Conservation (phyloP, 106 monocot genomes). For the Alisma plantagoaquatica region DNA sequence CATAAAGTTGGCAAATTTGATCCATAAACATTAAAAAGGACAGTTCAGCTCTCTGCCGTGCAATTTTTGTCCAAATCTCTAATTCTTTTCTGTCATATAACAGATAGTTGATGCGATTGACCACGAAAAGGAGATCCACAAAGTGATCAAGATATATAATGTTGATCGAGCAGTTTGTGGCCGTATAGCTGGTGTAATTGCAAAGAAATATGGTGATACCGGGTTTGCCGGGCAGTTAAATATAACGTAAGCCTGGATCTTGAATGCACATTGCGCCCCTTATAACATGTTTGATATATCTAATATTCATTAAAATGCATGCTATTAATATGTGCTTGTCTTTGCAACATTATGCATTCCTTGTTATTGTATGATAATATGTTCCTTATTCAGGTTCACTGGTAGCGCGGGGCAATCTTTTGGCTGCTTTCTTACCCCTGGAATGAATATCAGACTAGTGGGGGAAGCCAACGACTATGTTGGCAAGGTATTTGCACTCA, state of each 20-base stretch:
- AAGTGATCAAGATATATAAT: slow-evolving; percentile 67
- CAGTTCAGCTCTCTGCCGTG: too few relatives aligned
- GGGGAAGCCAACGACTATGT: slow-evolving; percentile 99
- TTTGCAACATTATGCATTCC: too few relatives aligned
- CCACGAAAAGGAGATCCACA: slow-evolving; percentile 69
- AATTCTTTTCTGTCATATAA: too few relatives aligned
- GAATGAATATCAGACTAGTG: slow-evolving; percentile 81
- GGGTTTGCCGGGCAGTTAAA: slow-evolving; percentile 98
- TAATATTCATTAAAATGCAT: neutral
- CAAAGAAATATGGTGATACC: slow-evolving; percentile 96
- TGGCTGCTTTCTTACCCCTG: slow-evolving; percentile 86
- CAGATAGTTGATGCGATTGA: slow-evolving; percentile 90
- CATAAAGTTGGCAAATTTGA: too few relatives aligned
- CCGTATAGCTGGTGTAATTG: slow-evolving; percentile 94
- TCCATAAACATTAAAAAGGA: too few relatives aligned
- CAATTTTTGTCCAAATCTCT: too few relatives aligned
- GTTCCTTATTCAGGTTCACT: slow-evolving; percentile 46
- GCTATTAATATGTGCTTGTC: neutral
- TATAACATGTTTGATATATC: too few relatives aligned
- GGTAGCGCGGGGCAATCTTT: slow-evolving; percentile 99
- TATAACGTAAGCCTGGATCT: slow-evolving; percentile 42
- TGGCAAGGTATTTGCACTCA: slow-evolving; percentile 57
- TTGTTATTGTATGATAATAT: too few relatives aligned
- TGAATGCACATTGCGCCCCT: too few relatives aligned
- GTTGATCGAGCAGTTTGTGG: slow-evolving; percentile 97